Percentiles rank a stretch among this genome's conserved stretches.
phyloP scores from a whole-genome alignment of 2,329 filamentous ascomycete species.

The Paracoccidioides brasiliensis region DNA sequence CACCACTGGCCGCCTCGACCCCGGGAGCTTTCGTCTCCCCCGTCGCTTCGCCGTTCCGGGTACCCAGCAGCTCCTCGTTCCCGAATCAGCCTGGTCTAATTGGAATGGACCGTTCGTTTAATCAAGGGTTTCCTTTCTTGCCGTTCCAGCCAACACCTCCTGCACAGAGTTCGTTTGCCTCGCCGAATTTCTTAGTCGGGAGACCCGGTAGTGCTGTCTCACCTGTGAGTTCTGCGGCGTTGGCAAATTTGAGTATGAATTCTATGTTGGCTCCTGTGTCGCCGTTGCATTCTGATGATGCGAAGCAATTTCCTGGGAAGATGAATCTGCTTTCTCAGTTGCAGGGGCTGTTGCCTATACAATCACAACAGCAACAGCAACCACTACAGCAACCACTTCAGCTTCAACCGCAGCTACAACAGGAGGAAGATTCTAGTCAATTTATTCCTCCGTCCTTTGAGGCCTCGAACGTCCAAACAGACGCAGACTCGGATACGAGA shows the following conservation, averaged over 20 bases:
- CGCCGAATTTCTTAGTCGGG: slow-evolving; percentile 30
- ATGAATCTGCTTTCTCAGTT: slow-evolving; percentile 1
- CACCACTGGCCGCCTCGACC: slow-evolving; percentile 50
- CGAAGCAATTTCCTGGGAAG: slow-evolving; percentile 21
- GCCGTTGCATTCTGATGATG: slow-evolving; percentile 45
- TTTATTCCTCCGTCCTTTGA: slow-evolving; percentile 7
- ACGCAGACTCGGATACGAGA: slow-evolving; percentile 9
- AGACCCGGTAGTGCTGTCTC: slow-evolving; percentile 37
- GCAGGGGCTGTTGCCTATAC: neutral
- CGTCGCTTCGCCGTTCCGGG: slow-evolving; percentile 51
- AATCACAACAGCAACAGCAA: slow-evolving; percentile 11
- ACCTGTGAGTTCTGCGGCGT: slow-evolving; percentile 42
- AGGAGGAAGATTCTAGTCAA: slow-evolving; percentile 4
- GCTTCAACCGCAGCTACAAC: slow-evolving; percentile 17
- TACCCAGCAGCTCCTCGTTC: slow-evolving; percentile 34
- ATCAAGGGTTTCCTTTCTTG: slow-evolving; percentile 54
- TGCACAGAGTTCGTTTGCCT: slow-evolving; percentile 28
- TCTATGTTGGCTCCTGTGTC: slow-evolving; percentile 51
- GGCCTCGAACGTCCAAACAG: slow-evolving; percentile 5
- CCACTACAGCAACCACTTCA: slow-evolving; percentile 5
- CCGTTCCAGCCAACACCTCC: slow-evolving; percentile 51
- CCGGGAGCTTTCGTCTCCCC: slow-evolving; percentile 58
- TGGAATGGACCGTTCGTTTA: slow-evolving; percentile 43
- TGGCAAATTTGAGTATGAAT: slow-evolving; percentile 25
- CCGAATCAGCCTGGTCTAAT: slow-evolving; percentile 32